Evolutionary conservation across 768 basidiomycete species (phyloP).

Genomic region (Cubamyces sp.): DNA sequence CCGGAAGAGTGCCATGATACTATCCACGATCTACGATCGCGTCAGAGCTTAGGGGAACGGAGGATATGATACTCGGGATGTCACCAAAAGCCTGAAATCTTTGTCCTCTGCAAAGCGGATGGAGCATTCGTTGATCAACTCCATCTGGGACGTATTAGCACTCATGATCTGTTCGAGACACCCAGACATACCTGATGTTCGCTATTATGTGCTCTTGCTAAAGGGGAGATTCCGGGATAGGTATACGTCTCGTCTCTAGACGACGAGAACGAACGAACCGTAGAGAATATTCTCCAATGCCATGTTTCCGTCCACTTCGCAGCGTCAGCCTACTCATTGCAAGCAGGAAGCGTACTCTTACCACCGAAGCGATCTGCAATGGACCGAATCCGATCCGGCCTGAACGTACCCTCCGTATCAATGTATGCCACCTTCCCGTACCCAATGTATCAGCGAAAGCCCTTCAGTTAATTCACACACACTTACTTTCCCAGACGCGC

Average conservation of each 20-base stretch:
- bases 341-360: neutral
- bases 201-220: slow-evolving; percentile 89
- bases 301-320: slow-evolving; percentile 79
- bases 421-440: slow-evolving; percentile 79
- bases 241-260: too few relatives aligned
- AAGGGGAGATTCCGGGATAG: slow-evolving; percentile 8
- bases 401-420: slow-evolving; percentile 94
- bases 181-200: slow-evolving; percentile 75
- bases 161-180: neutral
- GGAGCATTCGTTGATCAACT: slow-evolving; percentile 88
- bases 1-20: slow-evolving; percentile 96
- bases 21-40: slow-evolving; percentile 78
- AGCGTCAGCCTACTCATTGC: neutral
- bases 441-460: too few relatives aligned
- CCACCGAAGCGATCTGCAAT: slow-evolving; percentile 89
- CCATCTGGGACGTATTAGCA: slow-evolving; percentile 60
- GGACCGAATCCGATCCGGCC: slow-evolving; percentile 88
- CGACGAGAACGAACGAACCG: slow-evolving; percentile 46
- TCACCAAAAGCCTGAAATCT: slow-evolving; percentile 73
- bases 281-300: slow-evolving; percentile 92
- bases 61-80: neutral
- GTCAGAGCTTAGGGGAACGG: neutral
- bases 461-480: neutral
- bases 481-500: slow-evolving; percentile 82
- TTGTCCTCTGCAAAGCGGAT: slow-evolving; percentile 89